phyloP scores from a whole-genome alignment of 768 basidiomycete species.

The Naganishia friedmannii region DNA sequence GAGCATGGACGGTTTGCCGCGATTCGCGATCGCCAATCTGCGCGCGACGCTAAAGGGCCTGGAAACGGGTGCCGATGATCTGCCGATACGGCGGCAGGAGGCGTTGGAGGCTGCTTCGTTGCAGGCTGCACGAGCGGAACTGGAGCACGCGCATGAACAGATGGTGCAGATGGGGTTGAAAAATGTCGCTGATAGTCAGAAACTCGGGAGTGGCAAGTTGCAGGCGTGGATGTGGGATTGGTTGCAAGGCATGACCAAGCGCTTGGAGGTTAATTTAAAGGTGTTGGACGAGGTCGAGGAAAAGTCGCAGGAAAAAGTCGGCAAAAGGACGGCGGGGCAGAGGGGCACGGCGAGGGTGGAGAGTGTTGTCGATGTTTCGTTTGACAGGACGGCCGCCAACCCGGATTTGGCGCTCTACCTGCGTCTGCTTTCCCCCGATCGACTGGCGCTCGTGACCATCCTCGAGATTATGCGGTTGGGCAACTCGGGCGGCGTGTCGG shows the following conservation, averaged over 20 bases:
- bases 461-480: constrained; percentile 76
- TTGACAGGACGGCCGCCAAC: constrained; percentile 37
- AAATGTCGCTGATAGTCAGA: constrained; percentile 30
- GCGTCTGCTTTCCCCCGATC: constrained; percentile 68
- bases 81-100: constrained; percentile 42
- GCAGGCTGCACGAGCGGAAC: constrained; percentile 43
- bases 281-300: constrained; percentile 29
- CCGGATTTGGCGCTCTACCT: constrained; percentile 66
- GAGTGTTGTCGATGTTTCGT: constrained; percentile 16
- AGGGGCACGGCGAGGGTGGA: constrained; percentile 23
- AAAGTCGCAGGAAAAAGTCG: constrained; percentile 10
- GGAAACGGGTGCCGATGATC: constrained; percentile 56
- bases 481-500: constrained; percentile 69
- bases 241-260: constrained; percentile 35
- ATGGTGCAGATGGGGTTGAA: constrained; percentile 26
- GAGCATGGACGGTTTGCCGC: constrained; percentile 25
- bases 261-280: constrained; percentile 34
- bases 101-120: constrained; percentile 44
- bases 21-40: constrained; percentile 46
- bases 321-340: constrained; percentile 31
- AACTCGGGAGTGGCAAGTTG: constrained; percentile 36
- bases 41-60: constrained; percentile 58
- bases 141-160: constrained; percentile 40
- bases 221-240: constrained; percentile 49
- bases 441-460: constrained; percentile 81